Evolutionary conservation across 129 eudicot genomes (phyloP).

Genomic region (Centella asiatica): DNA sequence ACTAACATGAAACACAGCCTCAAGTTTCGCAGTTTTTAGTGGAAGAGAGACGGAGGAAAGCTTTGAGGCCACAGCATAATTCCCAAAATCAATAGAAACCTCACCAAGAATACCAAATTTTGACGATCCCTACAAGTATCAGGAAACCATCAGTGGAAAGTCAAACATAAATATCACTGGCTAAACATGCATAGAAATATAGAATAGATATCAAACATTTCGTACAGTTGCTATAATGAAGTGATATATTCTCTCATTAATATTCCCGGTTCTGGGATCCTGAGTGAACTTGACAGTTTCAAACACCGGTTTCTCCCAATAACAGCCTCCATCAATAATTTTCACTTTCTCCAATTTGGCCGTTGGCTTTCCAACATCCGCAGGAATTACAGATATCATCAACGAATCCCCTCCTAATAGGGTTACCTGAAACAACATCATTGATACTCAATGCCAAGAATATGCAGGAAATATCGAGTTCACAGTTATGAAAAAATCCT

Average conservation of each 20-base stretch:
- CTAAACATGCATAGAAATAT: slow-evolving; percentile 22
- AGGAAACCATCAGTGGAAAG: slow-evolving; percentile 7
- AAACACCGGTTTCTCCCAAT: slow-evolving; percentile 78
- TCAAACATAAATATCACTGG: slow-evolving; percentile 18
- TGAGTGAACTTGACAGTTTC: slow-evolving; percentile 70
- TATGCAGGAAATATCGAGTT: not conserved
- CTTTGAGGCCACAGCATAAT: slow-evolving; percentile 61
- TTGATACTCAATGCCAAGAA: slow-evolving; percentile 10
- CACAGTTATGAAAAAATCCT: not conserved
- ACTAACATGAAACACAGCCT: slow-evolving; percentile 73
- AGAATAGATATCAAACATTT: slow-evolving; percentile 9
- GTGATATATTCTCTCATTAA: slow-evolving; percentile 66
- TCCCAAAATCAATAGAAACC: slow-evolving; percentile 71
- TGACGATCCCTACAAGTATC: slow-evolving; percentile 54
- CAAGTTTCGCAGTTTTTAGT: slow-evolving; percentile 57
- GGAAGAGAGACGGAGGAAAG: slow-evolving; percentile 64
- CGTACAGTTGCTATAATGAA: slow-evolving; percentile 75
- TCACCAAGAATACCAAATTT: slow-evolving; percentile 84
- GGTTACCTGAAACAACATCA: slow-evolving; percentile 38
- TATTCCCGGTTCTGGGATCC: slow-evolving; percentile 72
- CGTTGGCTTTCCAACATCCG: slow-evolving; percentile 84
- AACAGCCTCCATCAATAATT: slow-evolving; percentile 70
- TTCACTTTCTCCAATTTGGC: slow-evolving; percentile 64
- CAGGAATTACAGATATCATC: slow-evolving; percentile 74
- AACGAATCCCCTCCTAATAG: slow-evolving; percentile 60